phyloP scores from a whole-genome alignment of 1,284 basidiomycete genomes.

The Golubevia pallescens region DNA sequence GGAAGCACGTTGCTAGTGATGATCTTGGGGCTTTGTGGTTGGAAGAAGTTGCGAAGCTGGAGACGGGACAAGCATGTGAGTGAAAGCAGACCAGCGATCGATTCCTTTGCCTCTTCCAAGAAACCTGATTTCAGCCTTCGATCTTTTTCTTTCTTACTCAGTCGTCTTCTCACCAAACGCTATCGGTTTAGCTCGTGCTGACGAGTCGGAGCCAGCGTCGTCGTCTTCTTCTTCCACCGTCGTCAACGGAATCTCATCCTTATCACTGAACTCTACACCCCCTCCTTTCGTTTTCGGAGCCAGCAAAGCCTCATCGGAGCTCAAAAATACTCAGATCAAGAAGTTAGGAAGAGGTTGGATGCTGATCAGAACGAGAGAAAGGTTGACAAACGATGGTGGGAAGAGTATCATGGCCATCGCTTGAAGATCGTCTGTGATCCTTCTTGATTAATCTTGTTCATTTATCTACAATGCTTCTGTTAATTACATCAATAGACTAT shows the following conservation, averaged over 20 bases:
- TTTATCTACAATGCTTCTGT: too few relatives aligned
- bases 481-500: too few relatives aligned
- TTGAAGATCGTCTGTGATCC: too few relatives aligned
- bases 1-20: slow-evolving; percentile 6
- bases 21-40: background rate
- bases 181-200: background rate
- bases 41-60: background rate
- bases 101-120: too few relatives aligned
- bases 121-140: background rate
- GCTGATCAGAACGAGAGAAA: slow-evolving; percentile 9
- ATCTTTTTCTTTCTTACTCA: background rate
- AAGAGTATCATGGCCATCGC: slow-evolving; percentile 9
- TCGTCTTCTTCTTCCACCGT: background rate
- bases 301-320: background rate
- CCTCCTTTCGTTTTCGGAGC: background rate
- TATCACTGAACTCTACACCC: background rate
- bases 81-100: background rate
- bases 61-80: background rate
- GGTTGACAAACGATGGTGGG: slow-evolving; percentile 11
- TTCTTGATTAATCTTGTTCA: too few relatives aligned
- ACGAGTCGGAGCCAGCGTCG: background rate
- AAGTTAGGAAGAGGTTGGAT: slow-evolving; percentile 5
- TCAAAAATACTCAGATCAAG: background rate
- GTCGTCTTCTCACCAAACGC: slow-evolving; percentile 7
- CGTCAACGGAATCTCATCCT: slow-evolving; percentile 3